Evolutionary conservation across 2,329 filamentous ascomycete species (phyloP).

Genomic region (Calonectria crousiana): DNA sequence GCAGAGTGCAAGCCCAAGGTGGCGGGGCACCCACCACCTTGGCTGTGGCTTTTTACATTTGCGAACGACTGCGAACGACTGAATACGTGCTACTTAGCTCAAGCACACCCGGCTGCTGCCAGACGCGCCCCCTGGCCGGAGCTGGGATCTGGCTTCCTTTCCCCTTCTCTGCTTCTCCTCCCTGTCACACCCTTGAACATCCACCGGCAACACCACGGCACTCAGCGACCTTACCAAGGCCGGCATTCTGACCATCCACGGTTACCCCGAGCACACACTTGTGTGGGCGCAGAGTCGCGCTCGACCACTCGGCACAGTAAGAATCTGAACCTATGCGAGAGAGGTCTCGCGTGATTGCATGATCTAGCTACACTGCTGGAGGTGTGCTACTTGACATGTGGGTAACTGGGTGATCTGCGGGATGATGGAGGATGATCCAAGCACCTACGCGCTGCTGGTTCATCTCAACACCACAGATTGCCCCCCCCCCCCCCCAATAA

Average conservation of each 20-base stretch:
- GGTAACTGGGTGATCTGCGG: background rate
- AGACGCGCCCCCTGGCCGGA: background rate
- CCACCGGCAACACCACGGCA: background rate
- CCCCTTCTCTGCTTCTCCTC: background rate
- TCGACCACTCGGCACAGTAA: background rate
- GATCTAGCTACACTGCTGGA: background rate
- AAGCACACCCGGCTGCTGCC: background rate
- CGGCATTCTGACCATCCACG: background rate
- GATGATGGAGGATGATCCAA: background rate
- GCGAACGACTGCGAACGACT: background rate
- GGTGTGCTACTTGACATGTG: background rate
- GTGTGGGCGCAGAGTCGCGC: background rate
- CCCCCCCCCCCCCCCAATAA: background rate
- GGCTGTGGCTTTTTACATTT: background rate
- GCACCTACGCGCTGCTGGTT: background rate
- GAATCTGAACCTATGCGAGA: background rate
- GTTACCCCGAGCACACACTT: background rate
- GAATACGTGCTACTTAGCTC: background rate
- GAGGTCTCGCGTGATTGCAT: background rate
- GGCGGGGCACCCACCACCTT: background rate
- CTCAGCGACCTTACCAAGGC: background rate
- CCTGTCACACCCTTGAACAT: background rate
- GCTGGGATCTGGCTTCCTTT: background rate
- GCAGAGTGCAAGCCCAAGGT: background rate
- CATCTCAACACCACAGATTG: background rate